Evolutionary conservation across 768 basidiomycete genomes (phyloP).

Genomic region (Mrakia hoshinonis): DNA sequence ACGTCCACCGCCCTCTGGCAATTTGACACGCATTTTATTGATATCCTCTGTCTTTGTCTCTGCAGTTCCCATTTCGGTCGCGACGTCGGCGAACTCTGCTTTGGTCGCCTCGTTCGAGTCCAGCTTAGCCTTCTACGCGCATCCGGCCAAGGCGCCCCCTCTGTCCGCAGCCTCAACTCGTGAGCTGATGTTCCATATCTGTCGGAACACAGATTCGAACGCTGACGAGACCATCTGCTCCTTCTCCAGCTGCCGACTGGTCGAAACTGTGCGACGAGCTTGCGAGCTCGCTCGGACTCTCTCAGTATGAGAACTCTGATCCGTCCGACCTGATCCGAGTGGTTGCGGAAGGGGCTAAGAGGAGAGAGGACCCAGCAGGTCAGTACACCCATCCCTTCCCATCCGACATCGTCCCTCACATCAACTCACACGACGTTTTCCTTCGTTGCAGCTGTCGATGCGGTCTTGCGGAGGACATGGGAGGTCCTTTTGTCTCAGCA

Average conservation of each 20-base stretch:
- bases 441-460: neutral
- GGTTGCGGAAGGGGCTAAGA: neutral
- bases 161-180: neutral
- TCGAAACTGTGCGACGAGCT: conserved; percentile 8
- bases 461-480: neutral
- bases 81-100: neutral
- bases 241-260: neutral
- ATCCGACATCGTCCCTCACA: neutral
- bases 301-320: neutral
- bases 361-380: neutral
- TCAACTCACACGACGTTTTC: neutral
- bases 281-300: neutral
- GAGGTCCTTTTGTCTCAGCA: neutral
- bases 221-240: neutral
- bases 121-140: neutral
- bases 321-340: conserved; percentile 4
- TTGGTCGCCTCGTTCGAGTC: neutral
- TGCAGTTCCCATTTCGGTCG: neutral
- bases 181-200: neutral
- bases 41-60: too few species aligned
- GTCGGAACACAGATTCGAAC: too few species aligned
- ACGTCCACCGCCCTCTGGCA: too few species aligned
- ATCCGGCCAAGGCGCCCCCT: neutral
- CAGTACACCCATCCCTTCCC: neutral
- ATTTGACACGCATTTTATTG: too few species aligned